Base-by-base conservation (phyloP, 1,139 yeast species). In the Meyerozyma athensensis region DNA sequence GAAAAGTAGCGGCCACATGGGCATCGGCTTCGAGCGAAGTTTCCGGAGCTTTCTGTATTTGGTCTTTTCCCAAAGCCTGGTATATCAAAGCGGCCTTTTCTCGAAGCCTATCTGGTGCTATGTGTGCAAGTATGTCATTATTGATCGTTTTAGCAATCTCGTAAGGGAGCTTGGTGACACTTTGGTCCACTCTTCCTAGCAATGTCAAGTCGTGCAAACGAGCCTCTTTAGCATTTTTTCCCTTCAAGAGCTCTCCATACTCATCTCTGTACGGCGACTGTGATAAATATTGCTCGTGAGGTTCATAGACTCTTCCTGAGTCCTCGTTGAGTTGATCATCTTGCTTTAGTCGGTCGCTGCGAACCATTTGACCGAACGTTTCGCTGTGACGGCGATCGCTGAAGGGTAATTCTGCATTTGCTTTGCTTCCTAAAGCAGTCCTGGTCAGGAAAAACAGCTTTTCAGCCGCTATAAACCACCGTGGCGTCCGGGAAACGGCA, bases 1-100 rank as follows among this genome's bases (percentile, higher is more conserved):
- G 65, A 52, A 92, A 87, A n/a, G 85, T 68, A 0, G 92, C 83
- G 0, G 87, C 92, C 28, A 92, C 77, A 46, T 84, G 86, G 2
- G 94, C 79, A 57, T 90, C 96, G 3, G 85, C 84, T 39, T 86
- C 95, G 37, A 79, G 59, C 1, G 70, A 58, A 5, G 77, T 72
- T 7, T 65, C 65, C 12, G 74, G 76, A 0, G 84, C 74, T 34
- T 63, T 57, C 43, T 79, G 83, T 3, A 81, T 54, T 40, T 74
- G 77, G 3, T 67, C 67, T 35, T 74, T 70, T 31, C 65, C 65
- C 37, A 82, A 47, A 20, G 68, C 61, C 37, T 77, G 71, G 50
- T 64, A 79, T 35, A 76, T 65, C 39, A 58, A 65, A 19, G 79
- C 82, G 3, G 75, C 81, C 26, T 75, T 65, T 37, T 72, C 70